Percentiles rank a stretch among this genome's conserved stretches.
Evolutionary conservation across 495 filamentous ascomycete genomes (phyloP).

Genomic region (Umbilicaria muhlenbergii): DNA sequence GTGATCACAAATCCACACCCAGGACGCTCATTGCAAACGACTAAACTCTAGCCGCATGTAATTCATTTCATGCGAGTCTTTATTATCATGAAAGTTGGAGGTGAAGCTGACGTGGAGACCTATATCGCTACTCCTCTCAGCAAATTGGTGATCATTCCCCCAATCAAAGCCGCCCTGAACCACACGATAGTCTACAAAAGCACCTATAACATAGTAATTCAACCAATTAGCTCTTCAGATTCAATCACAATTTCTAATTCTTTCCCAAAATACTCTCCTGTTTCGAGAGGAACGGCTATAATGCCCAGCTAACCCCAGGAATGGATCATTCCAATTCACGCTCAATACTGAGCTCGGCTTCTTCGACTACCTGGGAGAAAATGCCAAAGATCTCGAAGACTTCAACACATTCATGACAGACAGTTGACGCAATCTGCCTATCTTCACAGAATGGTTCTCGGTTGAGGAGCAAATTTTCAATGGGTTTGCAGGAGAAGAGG

Average conservation of each 20-base stretch:
- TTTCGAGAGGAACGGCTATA: not conserved
- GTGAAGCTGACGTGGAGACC: too few relatives aligned
- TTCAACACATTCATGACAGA: not conserved
- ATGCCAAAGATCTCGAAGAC: not conserved
- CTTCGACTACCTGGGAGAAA: not conserved
- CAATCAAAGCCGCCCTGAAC: too few relatives aligned
- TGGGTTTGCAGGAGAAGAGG: not conserved
- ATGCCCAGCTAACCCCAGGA: not conserved
- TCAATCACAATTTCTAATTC: not conserved
- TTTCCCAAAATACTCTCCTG: not conserved
- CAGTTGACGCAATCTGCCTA: not conserved
- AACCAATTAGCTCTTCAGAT: not conserved
- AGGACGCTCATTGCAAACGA: too few relatives aligned
- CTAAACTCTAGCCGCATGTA: too few relatives aligned
- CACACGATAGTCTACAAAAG: too few relatives aligned
- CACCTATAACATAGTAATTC: too few relatives aligned
- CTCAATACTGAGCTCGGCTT: not conserved
- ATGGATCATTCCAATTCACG: not conserved
- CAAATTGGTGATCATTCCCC: too few relatives aligned
- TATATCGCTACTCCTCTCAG: too few relatives aligned
- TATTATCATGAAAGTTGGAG: too few relatives aligned
- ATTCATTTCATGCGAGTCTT: too few relatives aligned
- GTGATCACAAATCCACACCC: too few relatives aligned
- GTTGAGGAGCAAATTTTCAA: not conserved
- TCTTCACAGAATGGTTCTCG: not conserved